These are phyloP conservation scores for Metarhizium guizhouense DNA, from an alignment of 2,329 filamentous ascomycete species.

Conservation along the genomic window DNA sequence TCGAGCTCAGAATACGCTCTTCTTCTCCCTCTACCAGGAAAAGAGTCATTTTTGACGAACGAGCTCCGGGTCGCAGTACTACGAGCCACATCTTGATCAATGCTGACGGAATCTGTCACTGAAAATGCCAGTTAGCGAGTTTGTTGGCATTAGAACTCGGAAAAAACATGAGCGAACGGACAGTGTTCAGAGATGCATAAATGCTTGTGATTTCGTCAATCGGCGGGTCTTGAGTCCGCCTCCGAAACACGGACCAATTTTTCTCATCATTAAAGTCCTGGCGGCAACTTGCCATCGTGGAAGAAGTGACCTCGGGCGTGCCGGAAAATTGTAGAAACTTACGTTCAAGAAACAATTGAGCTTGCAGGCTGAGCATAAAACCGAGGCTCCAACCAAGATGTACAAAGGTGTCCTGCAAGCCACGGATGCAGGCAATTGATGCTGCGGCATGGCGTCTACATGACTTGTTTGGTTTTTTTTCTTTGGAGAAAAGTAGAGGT, in stretches of 20 bases:
- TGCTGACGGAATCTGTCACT: background rate
- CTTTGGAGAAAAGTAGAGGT: background rate
- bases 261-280: slow-evolving; percentile 54
- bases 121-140: background rate
- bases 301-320: background rate
- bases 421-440: background rate
- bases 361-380: background rate
- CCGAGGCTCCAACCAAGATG: background rate
- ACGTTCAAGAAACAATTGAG: background rate
- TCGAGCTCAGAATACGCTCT: background rate
- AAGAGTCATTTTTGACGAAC: background rate
- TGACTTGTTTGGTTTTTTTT: background rate
- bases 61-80: background rate
- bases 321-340: background rate
- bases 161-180: background rate
- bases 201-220: slow-evolving; percentile 68
- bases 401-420: background rate
- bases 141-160: background rate
- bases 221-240: slow-evolving; percentile 83
- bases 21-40: too few species aligned
- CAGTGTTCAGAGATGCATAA: slow-evolving; percentile 63
- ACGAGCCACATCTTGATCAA: background rate
- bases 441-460: background rate
- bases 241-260: slow-evolving; percentile 95
- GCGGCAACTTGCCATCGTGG: background rate